These are phyloP conservation scores for Pythium aquatile DNA, from an alignment of 352 stramenopile species.

Conservation along the genomic window DNA sequence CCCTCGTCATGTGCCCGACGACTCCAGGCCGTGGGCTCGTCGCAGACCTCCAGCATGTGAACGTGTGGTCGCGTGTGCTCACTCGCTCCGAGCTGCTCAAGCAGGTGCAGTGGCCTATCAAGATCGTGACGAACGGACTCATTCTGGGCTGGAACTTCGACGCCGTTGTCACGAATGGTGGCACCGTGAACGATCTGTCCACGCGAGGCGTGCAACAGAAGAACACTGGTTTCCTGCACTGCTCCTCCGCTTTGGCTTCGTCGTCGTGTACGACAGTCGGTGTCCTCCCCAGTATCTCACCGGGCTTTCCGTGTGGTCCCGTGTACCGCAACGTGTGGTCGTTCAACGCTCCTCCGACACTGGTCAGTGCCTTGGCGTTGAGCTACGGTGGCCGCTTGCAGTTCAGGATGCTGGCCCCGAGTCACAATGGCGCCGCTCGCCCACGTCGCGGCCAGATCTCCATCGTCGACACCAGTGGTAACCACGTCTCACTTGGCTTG, in stretches of 20 bases:
- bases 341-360: constrained; percentile 40
- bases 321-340: constrained; percentile 76
- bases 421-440: constrained; percentile 57
- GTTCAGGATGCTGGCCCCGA: constrained; percentile 68
- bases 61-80: constrained; percentile 55
- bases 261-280: constrained; percentile 33
- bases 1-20: constrained; percentile 30
- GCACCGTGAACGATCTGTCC: constrained; percentile 47
- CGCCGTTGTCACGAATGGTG: constrained; percentile 8
- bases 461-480: constrained; percentile 33
- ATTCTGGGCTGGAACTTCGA: constrained; percentile 73
- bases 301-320: constrained; percentile 54
- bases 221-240: constrained; percentile 44
- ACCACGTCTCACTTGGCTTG: constrained; percentile 47
- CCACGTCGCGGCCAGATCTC: constrained; percentile 52
- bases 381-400: constrained; percentile 67
- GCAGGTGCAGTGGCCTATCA: constrained; percentile 55
- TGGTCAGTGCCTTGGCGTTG: constrained; percentile 33
- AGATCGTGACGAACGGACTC: constrained; percentile 50
- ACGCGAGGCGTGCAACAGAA: constrained; percentile 43
- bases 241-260: not conserved
- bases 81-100: constrained; percentile 45
- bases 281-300: constrained; percentile 38
- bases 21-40: constrained; percentile 29
- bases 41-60: constrained; percentile 56